Percentiles rank a stretch among this genome's conserved stretches.
Evolutionary conservation across 768 basidiomycete species (phyloP).

Genomic region (Lactarius sp.): DNA sequence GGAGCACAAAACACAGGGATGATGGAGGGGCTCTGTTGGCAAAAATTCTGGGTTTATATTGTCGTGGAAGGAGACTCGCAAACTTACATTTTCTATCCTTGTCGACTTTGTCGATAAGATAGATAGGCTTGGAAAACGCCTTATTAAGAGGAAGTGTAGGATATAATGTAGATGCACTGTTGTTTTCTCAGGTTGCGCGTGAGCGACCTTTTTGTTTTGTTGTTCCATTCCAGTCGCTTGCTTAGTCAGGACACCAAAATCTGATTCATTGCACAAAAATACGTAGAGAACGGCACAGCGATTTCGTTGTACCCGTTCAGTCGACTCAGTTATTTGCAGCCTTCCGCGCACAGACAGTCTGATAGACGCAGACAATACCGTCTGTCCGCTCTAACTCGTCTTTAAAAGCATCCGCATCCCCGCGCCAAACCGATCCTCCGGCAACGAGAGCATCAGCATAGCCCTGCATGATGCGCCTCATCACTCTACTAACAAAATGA

Average conservation of each 20-base stretch:
- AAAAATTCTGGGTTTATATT: neutral
- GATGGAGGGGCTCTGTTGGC: neutral
- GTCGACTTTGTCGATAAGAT: neutral
- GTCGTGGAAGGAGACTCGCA: neutral
- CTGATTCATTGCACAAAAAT: neutral
- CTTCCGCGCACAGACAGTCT: slow-evolving; percentile 23
- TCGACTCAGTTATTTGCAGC: neutral
- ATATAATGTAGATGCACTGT: neutral
- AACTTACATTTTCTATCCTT: neutral
- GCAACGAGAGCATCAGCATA: slow-evolving; percentile 17
- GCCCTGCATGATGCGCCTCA: slow-evolving; percentile 1
- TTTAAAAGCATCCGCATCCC: slow-evolving; percentile 15
- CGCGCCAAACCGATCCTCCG: neutral
- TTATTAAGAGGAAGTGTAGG: neutral
- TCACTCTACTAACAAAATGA: slow-evolving; percentile 8
- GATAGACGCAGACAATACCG: slow-evolving; percentile 17
- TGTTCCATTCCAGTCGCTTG: neutral
- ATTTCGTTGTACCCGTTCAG: neutral
- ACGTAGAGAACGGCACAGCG: neutral
- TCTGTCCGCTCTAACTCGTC: slow-evolving; percentile 2
- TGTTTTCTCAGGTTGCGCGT: too few species aligned
- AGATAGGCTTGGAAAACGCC: neutral
- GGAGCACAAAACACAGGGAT: neutral
- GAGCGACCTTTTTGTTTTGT: too few species aligned
- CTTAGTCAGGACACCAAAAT: neutral